Conservation (phyloP, 2,329 filamentous ascomycete genomes). For the Hawksworthiomyces lignivorus region DNA sequence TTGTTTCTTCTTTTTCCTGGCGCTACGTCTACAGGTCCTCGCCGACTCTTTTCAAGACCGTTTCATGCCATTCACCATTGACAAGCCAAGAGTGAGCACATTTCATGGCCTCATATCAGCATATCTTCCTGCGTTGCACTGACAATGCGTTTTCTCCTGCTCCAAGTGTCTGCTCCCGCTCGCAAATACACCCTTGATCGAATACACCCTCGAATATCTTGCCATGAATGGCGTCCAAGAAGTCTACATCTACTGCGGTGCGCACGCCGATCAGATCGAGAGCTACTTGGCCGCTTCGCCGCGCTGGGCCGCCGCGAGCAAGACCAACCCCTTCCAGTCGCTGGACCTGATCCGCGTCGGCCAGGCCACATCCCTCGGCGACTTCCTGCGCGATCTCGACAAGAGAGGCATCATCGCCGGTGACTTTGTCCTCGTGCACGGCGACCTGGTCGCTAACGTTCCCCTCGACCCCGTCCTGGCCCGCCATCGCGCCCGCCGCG, state of each 20-base stretch:
- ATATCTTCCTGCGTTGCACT: background rate
- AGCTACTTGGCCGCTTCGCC: slow-evolving; percentile 72
- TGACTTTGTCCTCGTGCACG: slow-evolving; percentile 89
- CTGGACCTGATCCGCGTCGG: slow-evolving; percentile 79
- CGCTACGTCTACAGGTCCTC: slow-evolving; percentile 60
- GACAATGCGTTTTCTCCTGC: background rate
- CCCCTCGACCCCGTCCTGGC: slow-evolving; percentile 72
- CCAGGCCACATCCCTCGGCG: slow-evolving; percentile 78
- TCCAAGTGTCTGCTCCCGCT: slow-evolving; percentile 80
- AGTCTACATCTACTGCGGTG: slow-evolving; percentile 84
- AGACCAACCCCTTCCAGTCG: slow-evolving; percentile 60
- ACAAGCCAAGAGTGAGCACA: slow-evolving; percentile 68
- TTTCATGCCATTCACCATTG: slow-evolving; percentile 82
- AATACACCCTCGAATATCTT: slow-evolving; percentile 95
- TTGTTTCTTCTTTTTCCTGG: too few relatives aligned
- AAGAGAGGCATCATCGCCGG: slow-evolving; percentile 75
- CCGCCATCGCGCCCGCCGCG: slow-evolving; percentile 71
- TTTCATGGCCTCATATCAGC: too few relatives aligned
- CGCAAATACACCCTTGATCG: slow-evolving; percentile 89
- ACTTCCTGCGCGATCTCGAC: slow-evolving; percentile 91
- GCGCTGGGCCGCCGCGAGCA: slow-evolving; percentile 55
- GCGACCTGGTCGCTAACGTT: slow-evolving; percentile 86
- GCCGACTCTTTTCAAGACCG: slow-evolving; percentile 91
- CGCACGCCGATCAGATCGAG: slow-evolving; percentile 81
- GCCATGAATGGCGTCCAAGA: slow-evolving; percentile 93